Conservation (phyloP, 306 rosid species). For the Vachellia pachyceras region DNA sequence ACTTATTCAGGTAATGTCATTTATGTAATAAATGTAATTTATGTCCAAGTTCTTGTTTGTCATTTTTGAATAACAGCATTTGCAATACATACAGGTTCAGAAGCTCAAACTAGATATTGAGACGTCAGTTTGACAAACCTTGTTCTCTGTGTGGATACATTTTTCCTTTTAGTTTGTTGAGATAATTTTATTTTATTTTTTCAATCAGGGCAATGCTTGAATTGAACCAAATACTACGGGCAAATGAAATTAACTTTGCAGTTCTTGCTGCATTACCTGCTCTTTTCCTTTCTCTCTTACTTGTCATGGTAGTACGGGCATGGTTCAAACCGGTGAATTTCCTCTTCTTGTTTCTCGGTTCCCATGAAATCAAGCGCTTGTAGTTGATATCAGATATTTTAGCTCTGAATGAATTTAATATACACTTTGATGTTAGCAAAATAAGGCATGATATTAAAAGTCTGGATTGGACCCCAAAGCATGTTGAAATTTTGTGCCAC, state of each 20-base stretch:
- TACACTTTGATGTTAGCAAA: slow-evolving; percentile 8
- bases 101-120: slow-evolving; percentile 94
- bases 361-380: slow-evolving; percentile 17
- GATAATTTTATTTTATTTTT: slow-evolving; percentile 2
- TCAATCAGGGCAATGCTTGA: slow-evolving; percentile 91
- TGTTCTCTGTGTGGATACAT: slow-evolving; percentile 19
- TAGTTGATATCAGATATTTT: background rate
- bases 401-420: slow-evolving; percentile 25
- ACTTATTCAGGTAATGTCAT: slow-evolving; percentile 80
- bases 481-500: slow-evolving; percentile 4
- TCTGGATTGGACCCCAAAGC: slow-evolving; percentile 26
- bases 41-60: slow-evolving; percentile 13
- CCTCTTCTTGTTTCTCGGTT: slow-evolving; percentile 3
- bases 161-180: slow-evolving; percentile 41
- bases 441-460: background rate
- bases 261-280: slow-evolving; percentile 94
- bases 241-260: slow-evolving; percentile 96
- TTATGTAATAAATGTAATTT: slow-evolving; percentile 5
- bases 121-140: slow-evolving; percentile 68
- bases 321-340: slow-evolving; percentile 77
- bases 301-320: slow-evolving; percentile 74
- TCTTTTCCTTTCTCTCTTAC: slow-evolving; percentile 71
- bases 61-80: slow-evolving; percentile 20
- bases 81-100: slow-evolving; percentile 83
- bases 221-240: slow-evolving; percentile 90